Evolutionary conservation across 805 yeast genomes (phyloP).

Genomic region (Tetrapisispora pingtungensis): DNA sequence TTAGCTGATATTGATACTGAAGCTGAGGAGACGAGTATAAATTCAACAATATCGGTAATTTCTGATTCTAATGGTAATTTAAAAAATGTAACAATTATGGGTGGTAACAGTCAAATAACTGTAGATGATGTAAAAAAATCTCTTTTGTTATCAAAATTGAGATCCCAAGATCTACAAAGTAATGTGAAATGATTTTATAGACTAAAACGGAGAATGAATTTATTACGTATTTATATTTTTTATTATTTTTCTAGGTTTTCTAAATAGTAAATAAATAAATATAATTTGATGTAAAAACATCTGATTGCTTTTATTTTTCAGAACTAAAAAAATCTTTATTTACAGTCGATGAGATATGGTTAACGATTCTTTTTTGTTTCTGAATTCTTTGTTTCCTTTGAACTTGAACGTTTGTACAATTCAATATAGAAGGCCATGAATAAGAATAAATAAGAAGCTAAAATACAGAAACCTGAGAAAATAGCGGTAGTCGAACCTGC

Average conservation of each 20-base stretch:
- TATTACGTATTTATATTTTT: too few species aligned
- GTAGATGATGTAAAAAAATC: constrained; percentile 40
- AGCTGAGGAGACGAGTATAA: constrained; percentile 59
- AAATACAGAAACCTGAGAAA: constrained; percentile 61
- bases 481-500: constrained; percentile 68
- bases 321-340: neutral
- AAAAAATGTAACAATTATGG: constrained; percentile 38
- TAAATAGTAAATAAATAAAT: too few species aligned
- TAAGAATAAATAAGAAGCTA: constrained; percentile 64
- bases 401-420: constrained; percentile 53
- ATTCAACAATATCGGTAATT: constrained; percentile 41
- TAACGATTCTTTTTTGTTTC: constrained; percentile 1
- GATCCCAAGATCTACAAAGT: constrained; percentile 33
- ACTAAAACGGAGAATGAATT: neutral
- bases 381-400: constrained; percentile 28
- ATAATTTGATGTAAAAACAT: neutral
- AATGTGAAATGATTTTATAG: too few species aligned
- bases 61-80: constrained; percentile 25
- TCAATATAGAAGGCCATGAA: constrained; percentile 73
- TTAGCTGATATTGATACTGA: constrained; percentile 77
- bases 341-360: neutral
- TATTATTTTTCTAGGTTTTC: too few species aligned
- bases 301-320: neutral
- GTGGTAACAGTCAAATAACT: constrained; percentile 39
- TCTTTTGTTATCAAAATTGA: constrained; percentile 36